A percentile compares a stretch with the other conserved stretches of the same genome.
Evolutionary conservation across 2,329 filamentous ascomycete species (phyloP).

Genomic region (Diaporthe caulivora): DNA sequence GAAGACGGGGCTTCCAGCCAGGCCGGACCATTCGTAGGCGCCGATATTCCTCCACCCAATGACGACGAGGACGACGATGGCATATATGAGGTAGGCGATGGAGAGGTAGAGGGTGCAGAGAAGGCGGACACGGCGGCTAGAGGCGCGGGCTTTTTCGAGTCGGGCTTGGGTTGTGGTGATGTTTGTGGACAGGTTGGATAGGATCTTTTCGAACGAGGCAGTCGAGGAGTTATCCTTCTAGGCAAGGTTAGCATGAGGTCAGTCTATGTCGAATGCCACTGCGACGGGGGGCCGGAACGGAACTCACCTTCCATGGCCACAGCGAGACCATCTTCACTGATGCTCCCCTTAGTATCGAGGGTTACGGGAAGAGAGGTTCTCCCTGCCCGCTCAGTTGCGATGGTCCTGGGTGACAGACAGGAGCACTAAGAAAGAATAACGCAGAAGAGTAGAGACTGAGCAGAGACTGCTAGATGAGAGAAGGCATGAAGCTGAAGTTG

Average conservation of each 20-base stretch:
- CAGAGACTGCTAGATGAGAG: not conserved
- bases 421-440: not conserved
- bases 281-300: not conserved
- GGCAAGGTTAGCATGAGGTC: constrained; percentile 14
- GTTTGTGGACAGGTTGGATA: constrained; percentile 84
- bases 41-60: constrained; percentile 87
- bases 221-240: constrained; percentile 80
- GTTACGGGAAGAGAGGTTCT: not conserved
- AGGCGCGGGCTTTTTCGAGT: constrained; percentile 79
- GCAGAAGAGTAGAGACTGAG: not conserved
- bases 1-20: constrained; percentile 83
- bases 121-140: constrained; percentile 82
- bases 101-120: constrained; percentile 91
- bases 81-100: constrained; percentile 90
- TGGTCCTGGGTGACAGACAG: not conserved
- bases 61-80: constrained; percentile 84
- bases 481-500: not conserved
- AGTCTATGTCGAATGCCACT: constrained; percentile 18
- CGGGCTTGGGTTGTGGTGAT: constrained; percentile 80
- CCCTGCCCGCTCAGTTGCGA: not conserved
- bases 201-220: constrained; percentile 91
- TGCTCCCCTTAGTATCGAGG: constrained; percentile 9
- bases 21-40: constrained; percentile 79
- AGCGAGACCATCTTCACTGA: constrained; percentile 77
- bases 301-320: constrained; percentile 84